Evolutionary conservation across 2,329 filamentous ascomycete species (phyloP), one percentile per base, ranked within the genome.

Genomic region (Fusarium sp.): DNA sequence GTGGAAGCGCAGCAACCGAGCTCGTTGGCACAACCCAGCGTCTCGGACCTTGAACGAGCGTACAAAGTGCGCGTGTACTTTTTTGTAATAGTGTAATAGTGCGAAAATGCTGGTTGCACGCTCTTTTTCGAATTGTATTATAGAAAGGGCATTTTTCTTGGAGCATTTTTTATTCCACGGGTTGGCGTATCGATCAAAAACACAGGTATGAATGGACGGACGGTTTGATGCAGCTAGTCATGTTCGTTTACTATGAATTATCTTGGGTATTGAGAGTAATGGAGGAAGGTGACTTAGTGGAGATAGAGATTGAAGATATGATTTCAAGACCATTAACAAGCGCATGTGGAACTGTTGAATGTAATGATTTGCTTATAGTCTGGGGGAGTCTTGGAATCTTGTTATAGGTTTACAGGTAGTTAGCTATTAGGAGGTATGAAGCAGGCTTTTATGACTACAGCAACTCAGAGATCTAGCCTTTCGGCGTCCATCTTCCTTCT

Each of bases 1-100:
- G 77, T 45, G 77, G 81, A 8, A 81, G 83, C 66, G 78, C 85
- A 17, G 83, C 86, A 2, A 83, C 92, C 72, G 89, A 89, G 56
- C 87, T 92, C 61, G 83, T 92, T 10, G 79, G 80, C 28, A 86
- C 84, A 50, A 86, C 86, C 24, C 92, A 94, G 78, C 86, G 92
- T 68, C 81, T 94, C 43, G 92, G 92, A 2, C 87, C 91, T 51
- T 94, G 80, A 87, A 54, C 13, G 36, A 52, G 43, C 46, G 36
- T 48, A 48, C 36, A 63, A 36, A 28, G 18, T 52, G 28, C 31
- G 53, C 39, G 48, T 58, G 36, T 63, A 60, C 34, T 67, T 57
- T 54, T 68, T 34, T 63, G 39, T 63, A 54, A 55, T 44, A 55
- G 49, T 46, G 57, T 51, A 59, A 42, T 51, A 26, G 38, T 42